Conservation (phyloP, 2,329 filamentous ascomycete species). For the Decorospora gaudefroyi region DNA sequence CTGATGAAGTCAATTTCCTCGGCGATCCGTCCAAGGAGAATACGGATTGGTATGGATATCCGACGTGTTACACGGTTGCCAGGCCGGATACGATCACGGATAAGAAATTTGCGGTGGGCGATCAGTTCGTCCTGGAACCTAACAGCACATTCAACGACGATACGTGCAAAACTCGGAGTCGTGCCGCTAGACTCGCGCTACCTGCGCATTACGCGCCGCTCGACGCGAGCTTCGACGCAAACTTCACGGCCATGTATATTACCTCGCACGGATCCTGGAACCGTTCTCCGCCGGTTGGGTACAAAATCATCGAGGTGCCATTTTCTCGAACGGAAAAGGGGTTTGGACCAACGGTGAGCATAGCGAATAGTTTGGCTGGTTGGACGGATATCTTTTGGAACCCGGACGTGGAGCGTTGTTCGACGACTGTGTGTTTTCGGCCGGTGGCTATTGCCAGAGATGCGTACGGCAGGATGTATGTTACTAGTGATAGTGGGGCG, state of each 20-base stretch:
- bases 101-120: conserved; percentile 27
- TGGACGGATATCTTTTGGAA: conserved; percentile 37
- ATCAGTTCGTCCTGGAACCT: conserved; percentile 40
- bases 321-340: conserved; percentile 17
- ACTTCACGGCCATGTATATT: conserved; percentile 33
- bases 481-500: conserved; percentile 36
- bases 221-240: conserved; percentile 31
- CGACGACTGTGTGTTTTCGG: conserved; percentile 37
- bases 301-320: conserved; percentile 33
- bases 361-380: conserved; percentile 14
- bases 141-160: conserved; percentile 36
- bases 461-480: conserved; percentile 32
- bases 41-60: conserved; percentile 68
- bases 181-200: conserved; percentile 25
- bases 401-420: conserved; percentile 29
- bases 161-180: conserved; percentile 27
- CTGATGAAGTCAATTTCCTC: conserved; percentile 73
- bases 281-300: conserved; percentile 26
- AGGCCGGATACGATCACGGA: conserved; percentile 30
- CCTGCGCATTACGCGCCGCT: conserved; percentile 38
- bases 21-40: conserved; percentile 55
- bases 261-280: conserved; percentile 42
- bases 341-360: conserved; percentile 19
- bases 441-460: conserved; percentile 37
- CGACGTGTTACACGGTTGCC: conserved; percentile 69